These are phyloP conservation scores for Trichoderma sp. DNA, from an alignment of 2,329 filamentous ascomycete species.

Conservation along the genomic window DNA sequence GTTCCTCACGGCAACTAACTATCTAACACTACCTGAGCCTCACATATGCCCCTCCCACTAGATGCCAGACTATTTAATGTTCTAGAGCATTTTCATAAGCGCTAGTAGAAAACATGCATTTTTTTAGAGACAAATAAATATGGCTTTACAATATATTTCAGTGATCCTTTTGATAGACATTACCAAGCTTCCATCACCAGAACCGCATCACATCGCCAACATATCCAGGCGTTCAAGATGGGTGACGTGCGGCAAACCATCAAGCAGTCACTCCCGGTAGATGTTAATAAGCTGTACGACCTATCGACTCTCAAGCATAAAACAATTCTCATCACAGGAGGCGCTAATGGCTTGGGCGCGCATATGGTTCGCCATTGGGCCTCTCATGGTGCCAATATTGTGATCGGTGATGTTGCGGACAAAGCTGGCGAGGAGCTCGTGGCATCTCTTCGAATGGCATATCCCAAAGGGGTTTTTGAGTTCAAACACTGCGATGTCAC, in stretches of 20 bases:
- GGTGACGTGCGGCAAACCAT: slow-evolving; percentile 18
- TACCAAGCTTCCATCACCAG: not conserved
- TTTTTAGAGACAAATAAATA: not conserved
- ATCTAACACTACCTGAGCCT: not conserved
- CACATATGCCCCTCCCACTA: not conserved
- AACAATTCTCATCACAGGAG: slow-evolving; percentile 62
- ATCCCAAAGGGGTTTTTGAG: slow-evolving; percentile 44
- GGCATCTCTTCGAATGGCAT: slow-evolving; percentile 44
- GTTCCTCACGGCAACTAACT: not conserved
- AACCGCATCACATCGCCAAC: not conserved
- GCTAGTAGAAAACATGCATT: not conserved
- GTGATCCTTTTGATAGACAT: not conserved
- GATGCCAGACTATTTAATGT: not conserved
- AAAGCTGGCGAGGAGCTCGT: slow-evolving; percentile 53
- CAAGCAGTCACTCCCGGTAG: slow-evolving; percentile 43
- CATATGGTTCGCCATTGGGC: slow-evolving; percentile 55
- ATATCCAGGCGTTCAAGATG: not conserved
- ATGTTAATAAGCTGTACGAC: slow-evolving; percentile 44
- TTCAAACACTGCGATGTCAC: slow-evolving; percentile 64
- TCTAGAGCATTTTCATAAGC: not conserved
- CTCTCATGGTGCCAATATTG: slow-evolving; percentile 53
- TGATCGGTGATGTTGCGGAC: slow-evolving; percentile 62
- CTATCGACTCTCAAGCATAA: slow-evolving; percentile 48
- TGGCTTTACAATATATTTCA: not conserved
- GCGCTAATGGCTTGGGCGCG: slow-evolving; percentile 59